Evolutionary conservation across 495 filamentous ascomycete genomes (phyloP).

Genomic region (Extremus antarcticus): DNA sequence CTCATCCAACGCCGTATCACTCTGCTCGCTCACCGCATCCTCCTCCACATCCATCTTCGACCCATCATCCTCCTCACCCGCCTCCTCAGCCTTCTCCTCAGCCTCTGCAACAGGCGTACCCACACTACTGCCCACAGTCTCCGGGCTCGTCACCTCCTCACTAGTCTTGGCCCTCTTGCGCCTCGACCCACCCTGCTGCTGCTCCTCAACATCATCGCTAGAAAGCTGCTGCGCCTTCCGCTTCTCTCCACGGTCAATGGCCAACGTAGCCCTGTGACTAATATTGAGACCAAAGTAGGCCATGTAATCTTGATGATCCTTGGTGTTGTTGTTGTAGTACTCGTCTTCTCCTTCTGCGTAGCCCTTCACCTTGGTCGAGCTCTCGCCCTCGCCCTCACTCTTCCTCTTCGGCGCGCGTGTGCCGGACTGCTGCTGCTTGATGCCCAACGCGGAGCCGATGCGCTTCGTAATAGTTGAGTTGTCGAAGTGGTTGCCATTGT

Average conservation of each 20-base stretch:
- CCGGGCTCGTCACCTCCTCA: conserved; percentile 1
- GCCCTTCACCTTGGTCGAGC: conserved; percentile 5
- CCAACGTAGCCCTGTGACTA: background rate
- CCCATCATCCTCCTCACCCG: conserved; percentile 5
- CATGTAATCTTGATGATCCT: conserved; percentile 9
- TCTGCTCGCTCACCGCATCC: conserved; percentile 11
- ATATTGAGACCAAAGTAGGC: conserved; percentile 3
- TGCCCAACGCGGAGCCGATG: conserved; percentile 15
- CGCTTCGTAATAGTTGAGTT: conserved; percentile 21
- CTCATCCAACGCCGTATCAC: conserved; percentile 7
- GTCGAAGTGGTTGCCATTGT: conserved; percentile 16
- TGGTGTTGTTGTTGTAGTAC: conserved; percentile 4
- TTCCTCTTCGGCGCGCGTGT: background rate
- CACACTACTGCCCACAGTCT: background rate
- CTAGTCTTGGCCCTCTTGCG: background rate
- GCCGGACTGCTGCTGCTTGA: conserved; percentile 12
- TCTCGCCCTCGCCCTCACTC: background rate
- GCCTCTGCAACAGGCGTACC: background rate
- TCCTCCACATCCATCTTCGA: conserved; percentile 1
- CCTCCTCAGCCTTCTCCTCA: background rate
- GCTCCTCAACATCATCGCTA: background rate
- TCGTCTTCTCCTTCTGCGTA: conserved; percentile 4
- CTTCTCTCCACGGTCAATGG: background rate
- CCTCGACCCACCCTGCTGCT: background rate
- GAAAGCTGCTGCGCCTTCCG: background rate